Evolutionary conservation across 495 filamentous ascomycete species (phyloP).

Genomic region (Penicillium pancosmium): DNA sequence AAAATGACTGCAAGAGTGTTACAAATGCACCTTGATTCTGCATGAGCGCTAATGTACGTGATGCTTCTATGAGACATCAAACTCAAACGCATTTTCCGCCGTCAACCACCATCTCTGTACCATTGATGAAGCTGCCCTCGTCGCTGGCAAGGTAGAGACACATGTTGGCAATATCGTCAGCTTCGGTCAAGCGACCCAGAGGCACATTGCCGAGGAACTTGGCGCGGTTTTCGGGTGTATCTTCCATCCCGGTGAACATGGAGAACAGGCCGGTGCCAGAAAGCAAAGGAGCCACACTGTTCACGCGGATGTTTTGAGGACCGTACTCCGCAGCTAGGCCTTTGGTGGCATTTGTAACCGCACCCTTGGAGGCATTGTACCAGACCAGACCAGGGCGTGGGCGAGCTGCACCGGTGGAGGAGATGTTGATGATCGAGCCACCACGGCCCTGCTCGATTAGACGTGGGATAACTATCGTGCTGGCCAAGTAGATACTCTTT

Average conservation of each 20-base stretch:
- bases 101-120: constrained; percentile 50
- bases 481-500: constrained; percentile 63
- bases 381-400: constrained; percentile 69
- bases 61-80: neutral
- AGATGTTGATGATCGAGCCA: constrained; percentile 67
- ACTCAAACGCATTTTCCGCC: constrained; percentile 39
- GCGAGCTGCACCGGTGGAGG: constrained; percentile 62
- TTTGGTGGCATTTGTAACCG: constrained; percentile 66
- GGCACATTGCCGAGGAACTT: constrained; percentile 70
- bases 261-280: constrained; percentile 66
- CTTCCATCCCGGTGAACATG: constrained; percentile 65
- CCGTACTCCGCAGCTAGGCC: constrained; percentile 71
- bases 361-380: constrained; percentile 72
- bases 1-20: too few relatives aligned
- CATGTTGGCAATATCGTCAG: constrained; percentile 68
- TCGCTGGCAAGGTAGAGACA: constrained; percentile 68
- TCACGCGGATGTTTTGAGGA: constrained; percentile 65
- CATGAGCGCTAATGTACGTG: neutral
- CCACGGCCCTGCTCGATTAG: constrained; percentile 59
- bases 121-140: constrained; percentile 72
- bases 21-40: neutral
- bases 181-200: constrained; percentile 63
- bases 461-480: constrained; percentile 54
- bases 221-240: constrained; percentile 68
- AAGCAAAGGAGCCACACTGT: constrained; percentile 63